Evolutionary conservation across 805 yeast genomes (phyloP).

Genomic region (Pichia insulana): DNA sequence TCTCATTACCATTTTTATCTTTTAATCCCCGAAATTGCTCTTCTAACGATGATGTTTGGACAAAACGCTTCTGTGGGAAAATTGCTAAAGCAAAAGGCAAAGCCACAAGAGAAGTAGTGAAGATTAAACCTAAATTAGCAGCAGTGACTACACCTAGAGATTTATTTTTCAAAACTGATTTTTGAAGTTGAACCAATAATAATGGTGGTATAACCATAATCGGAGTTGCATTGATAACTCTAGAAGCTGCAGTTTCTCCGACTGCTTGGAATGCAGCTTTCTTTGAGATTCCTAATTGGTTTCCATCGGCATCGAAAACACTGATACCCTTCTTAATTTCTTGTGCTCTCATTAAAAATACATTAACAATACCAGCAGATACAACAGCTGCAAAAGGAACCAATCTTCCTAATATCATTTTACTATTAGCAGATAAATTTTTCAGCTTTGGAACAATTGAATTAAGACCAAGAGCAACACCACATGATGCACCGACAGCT

Average conservation of each 20-base stretch:
- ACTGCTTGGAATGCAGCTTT: slow-evolving; percentile 89
- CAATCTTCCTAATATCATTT: slow-evolving; percentile 66
- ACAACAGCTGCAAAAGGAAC: slow-evolving; percentile 99
- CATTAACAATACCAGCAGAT: slow-evolving; percentile 92
- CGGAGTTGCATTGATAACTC: slow-evolving; percentile 95
- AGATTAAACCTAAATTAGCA: slow-evolving; percentile 79
- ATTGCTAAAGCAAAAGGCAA: slow-evolving; percentile 93
- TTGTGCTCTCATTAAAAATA: slow-evolving; percentile 93
- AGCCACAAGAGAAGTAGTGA: slow-evolving; percentile 75
- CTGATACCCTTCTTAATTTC: slow-evolving; percentile 81
- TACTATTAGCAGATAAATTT: slow-evolving; percentile 59
- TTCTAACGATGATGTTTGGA: slow-evolving; percentile 57
- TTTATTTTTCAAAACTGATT: slow-evolving; percentile 57
- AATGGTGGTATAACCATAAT: slow-evolving; percentile 96
- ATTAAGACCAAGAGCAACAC: slow-evolving; percentile 90
- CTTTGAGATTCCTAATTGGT: slow-evolving; percentile 65
- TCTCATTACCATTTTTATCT: slow-evolving; percentile 49
- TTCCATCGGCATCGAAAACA: slow-evolving; percentile 56
- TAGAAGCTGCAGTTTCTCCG: slow-evolving; percentile 91
- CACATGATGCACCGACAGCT: slow-evolving; percentile 92
- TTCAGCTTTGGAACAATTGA: slow-evolving; percentile 82
- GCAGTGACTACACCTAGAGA: slow-evolving; percentile 54
- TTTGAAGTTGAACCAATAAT: slow-evolving; percentile 69
- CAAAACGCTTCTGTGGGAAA: slow-evolving; percentile 80
- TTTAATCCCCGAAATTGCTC: slow-evolving; percentile 49